Evolutionary conservation across 495 filamentous ascomycete species (phyloP).

Genomic region (Aspergillus ellipticus): DNA sequence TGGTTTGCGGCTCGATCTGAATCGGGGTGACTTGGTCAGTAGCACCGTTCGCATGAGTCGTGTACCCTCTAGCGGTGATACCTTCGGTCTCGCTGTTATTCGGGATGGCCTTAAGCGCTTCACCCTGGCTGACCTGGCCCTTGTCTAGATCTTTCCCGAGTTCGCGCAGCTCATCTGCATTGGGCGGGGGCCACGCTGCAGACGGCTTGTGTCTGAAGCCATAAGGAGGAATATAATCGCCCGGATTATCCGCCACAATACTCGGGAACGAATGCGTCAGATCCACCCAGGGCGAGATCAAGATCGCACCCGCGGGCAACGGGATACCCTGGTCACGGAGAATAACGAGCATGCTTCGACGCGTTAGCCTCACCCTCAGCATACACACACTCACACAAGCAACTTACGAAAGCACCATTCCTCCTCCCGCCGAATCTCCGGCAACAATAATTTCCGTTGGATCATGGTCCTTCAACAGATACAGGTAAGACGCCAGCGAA

Average conservation of each 20-base stretch:
- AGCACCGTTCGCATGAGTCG: conserved; percentile 26
- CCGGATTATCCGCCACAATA: conserved; percentile 63
- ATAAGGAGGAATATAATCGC: conserved; percentile 82
- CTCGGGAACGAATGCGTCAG: conserved; percentile 93
- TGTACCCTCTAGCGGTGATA: conserved; percentile 40
- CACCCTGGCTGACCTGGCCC: conserved; percentile 28
- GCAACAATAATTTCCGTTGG: conserved; percentile 76
- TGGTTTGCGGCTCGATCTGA: conserved; percentile 35
- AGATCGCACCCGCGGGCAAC: conserved; percentile 80
- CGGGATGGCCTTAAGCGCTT: conserved; percentile 13
- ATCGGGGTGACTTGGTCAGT: not conserved
- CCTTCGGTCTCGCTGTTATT: conserved; percentile 23
- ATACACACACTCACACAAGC: not conserved
- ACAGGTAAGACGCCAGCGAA: conserved; percentile 81
- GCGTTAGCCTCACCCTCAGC: conserved; percentile 15
- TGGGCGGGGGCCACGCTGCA: conserved; percentile 84
- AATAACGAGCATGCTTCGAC: conserved; percentile 62
- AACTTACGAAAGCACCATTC: conserved; percentile 69
- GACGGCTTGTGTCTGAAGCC: conserved; percentile 87
- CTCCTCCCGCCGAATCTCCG: conserved; percentile 88
- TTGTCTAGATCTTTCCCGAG: conserved; percentile 36
- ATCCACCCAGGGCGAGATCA: conserved; percentile 93
- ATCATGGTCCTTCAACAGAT: conserved; percentile 68
- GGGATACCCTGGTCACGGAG: conserved; percentile 78
- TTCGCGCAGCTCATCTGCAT: conserved; percentile 60